Percentiles rank a stretch among this genome's conserved stretches.
Conservation (phyloP, 768 basidiomycete species). For the Cystobasidium onofrii region DNA sequence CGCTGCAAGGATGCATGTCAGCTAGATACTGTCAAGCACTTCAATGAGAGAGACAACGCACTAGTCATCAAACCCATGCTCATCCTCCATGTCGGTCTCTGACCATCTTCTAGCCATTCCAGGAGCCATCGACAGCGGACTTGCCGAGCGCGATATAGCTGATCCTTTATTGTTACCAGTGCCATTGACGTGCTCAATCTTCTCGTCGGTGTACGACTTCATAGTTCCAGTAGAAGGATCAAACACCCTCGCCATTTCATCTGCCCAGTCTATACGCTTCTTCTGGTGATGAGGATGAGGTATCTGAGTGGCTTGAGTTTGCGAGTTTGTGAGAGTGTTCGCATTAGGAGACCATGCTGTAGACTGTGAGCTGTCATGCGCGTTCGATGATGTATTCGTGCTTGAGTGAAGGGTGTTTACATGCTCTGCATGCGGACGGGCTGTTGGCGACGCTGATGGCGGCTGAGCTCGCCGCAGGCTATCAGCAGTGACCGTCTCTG, state of each 20-base stretch:
- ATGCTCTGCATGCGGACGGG: background rate
- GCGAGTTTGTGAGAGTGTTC: background rate
- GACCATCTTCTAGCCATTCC: background rate
- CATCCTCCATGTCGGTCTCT: background rate
- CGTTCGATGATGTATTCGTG: background rate
- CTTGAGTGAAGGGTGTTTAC: background rate
- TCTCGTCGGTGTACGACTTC: background rate
- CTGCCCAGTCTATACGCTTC: slow-evolving; percentile 7
- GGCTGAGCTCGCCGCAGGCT: background rate
- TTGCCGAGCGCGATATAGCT: background rate
- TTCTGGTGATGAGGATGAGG: background rate
- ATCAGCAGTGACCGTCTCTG: background rate
- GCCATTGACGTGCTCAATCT: background rate
- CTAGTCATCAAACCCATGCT: slow-evolving; percentile 21
- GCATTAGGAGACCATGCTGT: background rate
- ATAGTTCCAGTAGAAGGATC: background rate
- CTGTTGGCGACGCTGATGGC: no score
- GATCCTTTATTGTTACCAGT: background rate
- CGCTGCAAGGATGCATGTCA: no score
- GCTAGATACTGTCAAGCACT: no score
- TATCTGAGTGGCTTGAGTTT: background rate
- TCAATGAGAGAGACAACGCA: no score
- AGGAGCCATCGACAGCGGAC: background rate
- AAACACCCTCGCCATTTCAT: background rate
- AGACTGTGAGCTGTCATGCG: background rate